Base-by-base conservation (phyloP, 2,329 filamentous ascomycete genomes). In the Cladosporium sp. region DNA sequence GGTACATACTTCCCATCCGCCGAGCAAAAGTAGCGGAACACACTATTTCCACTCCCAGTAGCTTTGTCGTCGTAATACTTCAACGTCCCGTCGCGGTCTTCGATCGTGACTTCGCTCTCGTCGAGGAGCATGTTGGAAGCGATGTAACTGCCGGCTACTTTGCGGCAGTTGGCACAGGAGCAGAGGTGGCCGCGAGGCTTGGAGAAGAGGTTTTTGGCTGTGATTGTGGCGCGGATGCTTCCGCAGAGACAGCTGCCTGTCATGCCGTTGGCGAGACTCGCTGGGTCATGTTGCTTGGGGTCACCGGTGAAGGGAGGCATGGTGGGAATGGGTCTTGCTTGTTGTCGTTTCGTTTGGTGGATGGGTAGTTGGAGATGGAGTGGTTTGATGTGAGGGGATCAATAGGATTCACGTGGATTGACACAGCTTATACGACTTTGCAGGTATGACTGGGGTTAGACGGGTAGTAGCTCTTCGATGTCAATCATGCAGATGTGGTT, bases 151-250 rank as follows among this genome's bases (percentile, higher is more conserved):
- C 83, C 82, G 1, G 82, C 77, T 0, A 80, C 77, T 71, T 84
- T 84, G 50, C 82, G 79, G 73, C 83, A 85, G 67, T 84, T 85
- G 37, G 76, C 72, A 72, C 83, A 85, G 67, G 84, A 81, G 72
- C 83, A 85, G 8, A 84, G 72, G 68, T 82, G 80, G 1, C 82
- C 82, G 33, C 80, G 73, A 7, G 76, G 76, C 37, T 75, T 75
- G 12, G 75, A 77, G 71, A 84, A 84, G 26, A 84, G 79, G 21
- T 83, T 80, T 14, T 70, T 67, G 67, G 84, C 83, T 66, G 77
- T 77, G 70, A 85, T 81, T 10, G 78, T 82, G 2, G 84, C 81
- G n/a, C 73, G 79, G 26, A 85, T 80, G 65, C 78, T 76, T 62
- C 80, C 80, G 72, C 81, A 83, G 46, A 82, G 77, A 68, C 82